A percentile compares a stretch with the other conserved stretches of the same genome.
phyloP scores from a whole-genome alignment of 83 land plant species.

The Diphasiastrum complanatum region DNA sequence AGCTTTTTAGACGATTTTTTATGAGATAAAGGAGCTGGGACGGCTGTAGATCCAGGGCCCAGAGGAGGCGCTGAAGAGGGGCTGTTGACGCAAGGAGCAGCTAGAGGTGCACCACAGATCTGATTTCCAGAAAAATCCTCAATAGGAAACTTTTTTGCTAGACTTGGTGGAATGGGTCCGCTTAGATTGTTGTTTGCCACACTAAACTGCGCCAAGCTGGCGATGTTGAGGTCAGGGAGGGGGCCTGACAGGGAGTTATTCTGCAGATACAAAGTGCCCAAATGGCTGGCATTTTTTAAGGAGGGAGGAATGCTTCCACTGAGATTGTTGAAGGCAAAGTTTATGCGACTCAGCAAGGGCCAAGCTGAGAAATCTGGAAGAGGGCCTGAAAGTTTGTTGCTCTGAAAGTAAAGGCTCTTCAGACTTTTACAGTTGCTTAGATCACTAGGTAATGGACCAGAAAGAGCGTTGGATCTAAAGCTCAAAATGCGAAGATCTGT shows the following conservation, averaged over 20 bases:
- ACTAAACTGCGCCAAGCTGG: conserved; percentile 33
- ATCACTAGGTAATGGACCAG: conserved; percentile 22
- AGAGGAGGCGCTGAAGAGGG: neutral
- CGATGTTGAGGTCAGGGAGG: conserved; percentile 42
- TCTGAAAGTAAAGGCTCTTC: conserved; percentile 19
- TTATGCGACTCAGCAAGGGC: conserved; percentile 13
- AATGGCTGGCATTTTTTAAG: conserved; percentile 44
- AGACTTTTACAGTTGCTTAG: conserved; percentile 11
- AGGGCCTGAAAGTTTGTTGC: conserved; percentile 31
- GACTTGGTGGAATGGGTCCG: conserved; percentile 61
- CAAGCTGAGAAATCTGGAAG: conserved; percentile 23
- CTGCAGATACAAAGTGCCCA: conserved; percentile 42
- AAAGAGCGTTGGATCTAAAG: conserved; percentile 20
- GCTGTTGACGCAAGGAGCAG: too few species aligned
- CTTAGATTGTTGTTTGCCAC: conserved; percentile 51
- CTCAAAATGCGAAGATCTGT: too few species aligned
- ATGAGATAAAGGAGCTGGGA: neutral
- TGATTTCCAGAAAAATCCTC: too few species aligned
- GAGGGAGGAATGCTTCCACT: conserved; percentile 56
- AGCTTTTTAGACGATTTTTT: neutral
- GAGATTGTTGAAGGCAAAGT: conserved; percentile 52
- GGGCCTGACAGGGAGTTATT: conserved; percentile 56
- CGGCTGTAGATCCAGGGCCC: neutral
- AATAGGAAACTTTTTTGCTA: too few species aligned
- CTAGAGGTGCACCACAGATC: too few species aligned